Percentiles rank a stretch among this genome's conserved stretches.
Conservation (phyloP, 306 rosid species). For the Oemleria cerasiformis region DNA sequence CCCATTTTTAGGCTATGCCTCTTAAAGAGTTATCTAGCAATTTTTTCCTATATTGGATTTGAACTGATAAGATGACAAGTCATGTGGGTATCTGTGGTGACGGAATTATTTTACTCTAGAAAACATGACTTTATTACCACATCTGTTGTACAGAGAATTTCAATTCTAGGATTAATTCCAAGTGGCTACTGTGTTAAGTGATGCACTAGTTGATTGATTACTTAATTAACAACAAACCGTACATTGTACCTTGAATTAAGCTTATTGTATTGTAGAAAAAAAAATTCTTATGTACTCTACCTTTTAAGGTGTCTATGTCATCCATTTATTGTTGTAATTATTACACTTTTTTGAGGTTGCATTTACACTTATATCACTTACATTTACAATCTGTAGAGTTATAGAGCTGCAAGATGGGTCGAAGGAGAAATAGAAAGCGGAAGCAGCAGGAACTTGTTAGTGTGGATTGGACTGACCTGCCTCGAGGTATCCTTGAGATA, state of each 20-base stretch:
- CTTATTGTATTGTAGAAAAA: not conserved
- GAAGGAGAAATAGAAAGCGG: constrained; percentile 30
- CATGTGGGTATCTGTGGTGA: not conserved
- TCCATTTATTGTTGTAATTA: not conserved
- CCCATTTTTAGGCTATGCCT: not conserved
- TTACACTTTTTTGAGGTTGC: not conserved
- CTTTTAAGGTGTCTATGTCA: not conserved
- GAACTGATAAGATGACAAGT: not conserved
- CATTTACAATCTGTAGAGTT: constrained; percentile 6
- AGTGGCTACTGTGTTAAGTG: not conserved
- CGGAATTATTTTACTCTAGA: not conserved
- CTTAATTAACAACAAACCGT: too few species aligned
- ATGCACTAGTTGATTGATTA: too few species aligned
- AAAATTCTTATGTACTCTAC: not conserved
- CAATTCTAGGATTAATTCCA: not conserved
- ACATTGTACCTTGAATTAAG: not conserved
- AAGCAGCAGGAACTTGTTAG: constrained; percentile 14
- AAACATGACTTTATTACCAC: not conserved
- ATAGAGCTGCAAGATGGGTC: constrained; percentile 26
- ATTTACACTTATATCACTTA: not conserved
- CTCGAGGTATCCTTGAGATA: constrained; percentile 29
- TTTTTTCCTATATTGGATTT: not conserved
- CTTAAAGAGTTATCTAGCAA: not conserved
- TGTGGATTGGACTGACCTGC: constrained; percentile 53
- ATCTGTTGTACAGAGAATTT: not conserved